phyloP scores from a whole-genome alignment of 1,284 basidiomycete genomes.

The Tilletia indica region DNA sequence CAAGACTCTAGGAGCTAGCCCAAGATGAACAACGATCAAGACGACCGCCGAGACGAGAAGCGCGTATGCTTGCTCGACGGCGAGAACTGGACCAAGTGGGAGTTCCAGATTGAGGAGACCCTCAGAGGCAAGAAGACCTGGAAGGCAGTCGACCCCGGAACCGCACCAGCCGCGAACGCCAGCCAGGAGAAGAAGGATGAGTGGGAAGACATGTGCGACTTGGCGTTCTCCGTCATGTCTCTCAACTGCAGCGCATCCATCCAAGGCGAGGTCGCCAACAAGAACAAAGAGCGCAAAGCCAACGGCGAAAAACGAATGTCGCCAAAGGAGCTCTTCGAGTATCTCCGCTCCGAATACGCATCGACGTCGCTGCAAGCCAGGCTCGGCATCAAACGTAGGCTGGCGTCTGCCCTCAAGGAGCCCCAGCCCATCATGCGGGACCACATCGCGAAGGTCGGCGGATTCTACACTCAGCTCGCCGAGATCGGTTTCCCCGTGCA shows the following conservation, averaged over 20 bases:
- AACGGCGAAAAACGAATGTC: neutral
- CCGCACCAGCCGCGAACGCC: conserved; percentile 2
- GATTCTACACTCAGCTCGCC: neutral
- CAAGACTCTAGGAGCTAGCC: conserved; percentile 5
- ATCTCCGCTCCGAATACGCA: neutral
- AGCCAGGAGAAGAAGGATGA: neutral
- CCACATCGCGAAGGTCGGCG: neutral
- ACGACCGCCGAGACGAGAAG: neutral
- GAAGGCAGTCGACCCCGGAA: conserved; percentile 7
- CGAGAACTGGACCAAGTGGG: conserved; percentile 4
- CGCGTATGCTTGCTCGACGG: conserved; percentile 1
- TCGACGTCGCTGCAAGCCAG: neutral
- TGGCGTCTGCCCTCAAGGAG: neutral
- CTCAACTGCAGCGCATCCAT: neutral
- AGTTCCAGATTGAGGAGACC: neutral
- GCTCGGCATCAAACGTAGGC: neutral
- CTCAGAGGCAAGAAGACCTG: neutral
- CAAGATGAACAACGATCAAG: neutral
- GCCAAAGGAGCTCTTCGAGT: neutral
- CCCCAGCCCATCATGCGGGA: neutral
- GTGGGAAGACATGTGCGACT: neutral
- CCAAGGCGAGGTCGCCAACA: neutral
- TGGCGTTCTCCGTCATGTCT: neutral
- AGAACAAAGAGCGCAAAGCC: neutral
- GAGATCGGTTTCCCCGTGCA: neutral